phyloP scores from a whole-genome alignment of 75 land plant genomes.

The Gnetum montanum region DNA sequence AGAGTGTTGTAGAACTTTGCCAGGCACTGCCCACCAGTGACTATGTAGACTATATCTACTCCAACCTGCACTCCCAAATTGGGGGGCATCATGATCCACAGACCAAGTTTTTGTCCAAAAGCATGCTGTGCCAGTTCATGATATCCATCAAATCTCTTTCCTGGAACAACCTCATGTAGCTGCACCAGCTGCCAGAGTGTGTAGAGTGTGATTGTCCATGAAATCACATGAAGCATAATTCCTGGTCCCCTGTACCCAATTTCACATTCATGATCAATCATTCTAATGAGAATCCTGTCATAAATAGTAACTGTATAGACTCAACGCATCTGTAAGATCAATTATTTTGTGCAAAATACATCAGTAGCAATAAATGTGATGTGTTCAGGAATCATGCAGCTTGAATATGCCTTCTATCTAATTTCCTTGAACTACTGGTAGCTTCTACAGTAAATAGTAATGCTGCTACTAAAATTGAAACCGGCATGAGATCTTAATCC shows the following conservation, averaged over 20 bases:
- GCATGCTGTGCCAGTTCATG: constrained; percentile 44
- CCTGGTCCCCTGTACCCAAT: constrained; percentile 10
- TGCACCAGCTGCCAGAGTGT: constrained; percentile 10
- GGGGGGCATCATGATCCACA: constrained; percentile 42
- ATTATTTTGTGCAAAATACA: too few species aligned
- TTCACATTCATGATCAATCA: too few species aligned
- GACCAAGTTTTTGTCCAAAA: constrained; percentile 27
- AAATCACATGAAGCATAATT: background rate
- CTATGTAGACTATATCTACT: constrained; percentile 39
- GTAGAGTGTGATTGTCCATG: constrained; percentile 4
- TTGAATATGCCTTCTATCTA: too few species aligned
- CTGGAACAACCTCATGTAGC: constrained; percentile 2
- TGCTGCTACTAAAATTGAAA: too few species aligned
- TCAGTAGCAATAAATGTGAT: too few species aligned
- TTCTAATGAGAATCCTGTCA: too few species aligned
- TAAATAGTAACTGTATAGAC: too few species aligned
- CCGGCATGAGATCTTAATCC: too few species aligned
- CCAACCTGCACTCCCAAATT: constrained; percentile 34
- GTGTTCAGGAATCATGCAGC: too few species aligned
- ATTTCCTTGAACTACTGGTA: too few species aligned
- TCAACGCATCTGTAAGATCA: too few species aligned
- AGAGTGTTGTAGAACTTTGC: constrained; percentile 20
- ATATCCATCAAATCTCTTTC: constrained; percentile 25
- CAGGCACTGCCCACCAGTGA: constrained; percentile 35
- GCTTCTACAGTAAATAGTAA: too few species aligned